phyloP scores from a whole-genome alignment of 2,329 filamentous ascomycete species.

The Leptographium radiaticola region DNA sequence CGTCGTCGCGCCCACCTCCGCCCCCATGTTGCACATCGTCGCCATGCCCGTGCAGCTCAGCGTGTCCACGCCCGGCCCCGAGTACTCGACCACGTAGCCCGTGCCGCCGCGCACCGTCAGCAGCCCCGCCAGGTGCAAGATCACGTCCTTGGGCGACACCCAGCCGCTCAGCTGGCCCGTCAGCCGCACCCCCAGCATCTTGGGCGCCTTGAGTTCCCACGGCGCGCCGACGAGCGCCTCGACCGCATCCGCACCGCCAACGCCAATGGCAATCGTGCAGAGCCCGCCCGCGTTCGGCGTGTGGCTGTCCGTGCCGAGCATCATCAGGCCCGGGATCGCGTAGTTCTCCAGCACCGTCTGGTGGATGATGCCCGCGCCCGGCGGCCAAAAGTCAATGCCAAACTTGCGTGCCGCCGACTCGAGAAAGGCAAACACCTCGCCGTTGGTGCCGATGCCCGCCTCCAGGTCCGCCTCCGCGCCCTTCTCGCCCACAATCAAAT shows the following conservation, averaged over 20 bases:
- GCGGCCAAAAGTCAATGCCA: constrained; percentile 92
- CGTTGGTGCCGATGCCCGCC: constrained; percentile 78
- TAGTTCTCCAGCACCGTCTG: constrained; percentile 98
- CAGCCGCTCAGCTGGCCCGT: constrained; percentile 77
- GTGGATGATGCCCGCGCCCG: constrained; percentile 89
- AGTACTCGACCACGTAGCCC: constrained; percentile 89
- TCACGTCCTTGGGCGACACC: constrained; percentile 92
- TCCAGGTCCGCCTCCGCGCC: constrained; percentile 79
- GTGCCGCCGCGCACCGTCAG: constrained; percentile 90
- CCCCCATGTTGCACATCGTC: constrained; percentile 78
- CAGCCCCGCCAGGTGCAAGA: constrained; percentile 75
- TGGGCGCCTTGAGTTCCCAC: constrained; percentile 94
- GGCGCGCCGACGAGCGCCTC: constrained; percentile 92
- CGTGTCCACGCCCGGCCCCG: constrained; percentile 77
- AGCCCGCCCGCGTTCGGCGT: constrained; percentile 95
- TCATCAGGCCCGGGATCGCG: constrained; percentile 92
- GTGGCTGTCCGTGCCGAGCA: constrained; percentile 95
- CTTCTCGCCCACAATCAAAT: constrained; percentile 92
- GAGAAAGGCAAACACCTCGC: constrained; percentile 94
- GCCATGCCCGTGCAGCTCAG: constrained; percentile 90
- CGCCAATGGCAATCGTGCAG: constrained; percentile 88
- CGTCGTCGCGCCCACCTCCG: constrained; percentile 88
- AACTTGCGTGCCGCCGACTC: constrained; percentile 86
- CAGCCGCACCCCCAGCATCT: constrained; percentile 73
- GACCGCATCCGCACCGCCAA: constrained; percentile 92